These are phyloP conservation scores for Hemileccinum impolitum DNA, from an alignment of 768 basidiomycete genomes.

Conservation along the genomic window DNA sequence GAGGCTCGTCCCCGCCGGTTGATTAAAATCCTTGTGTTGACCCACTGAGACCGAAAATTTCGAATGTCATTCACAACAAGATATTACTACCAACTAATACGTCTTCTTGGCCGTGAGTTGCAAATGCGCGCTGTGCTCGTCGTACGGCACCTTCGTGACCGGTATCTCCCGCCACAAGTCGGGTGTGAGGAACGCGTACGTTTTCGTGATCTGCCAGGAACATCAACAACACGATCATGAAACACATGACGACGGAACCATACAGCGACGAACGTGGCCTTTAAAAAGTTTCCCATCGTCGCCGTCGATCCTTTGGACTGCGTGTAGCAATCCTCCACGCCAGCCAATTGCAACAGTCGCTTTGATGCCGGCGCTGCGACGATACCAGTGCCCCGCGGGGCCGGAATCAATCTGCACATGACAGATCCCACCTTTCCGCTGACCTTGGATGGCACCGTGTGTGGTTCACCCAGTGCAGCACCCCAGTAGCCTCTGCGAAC, in stretches of 20 bases:
- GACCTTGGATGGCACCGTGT: constrained; percentile 98
- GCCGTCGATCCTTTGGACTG: constrained; percentile 98
- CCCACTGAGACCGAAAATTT: not conserved
- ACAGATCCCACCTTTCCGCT: constrained; percentile 98
- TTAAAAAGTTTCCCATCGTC: constrained; percentile 99
- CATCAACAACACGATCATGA: not conserved
- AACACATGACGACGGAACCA: constrained; percentile 32
- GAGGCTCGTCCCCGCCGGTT: not conserved
- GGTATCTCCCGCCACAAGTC: constrained; percentile 97
- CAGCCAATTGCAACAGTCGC: constrained; percentile 94
- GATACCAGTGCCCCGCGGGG: constrained; percentile 98
- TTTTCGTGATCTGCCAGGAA: constrained; percentile 80
- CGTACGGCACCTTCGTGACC: constrained; percentile 84
- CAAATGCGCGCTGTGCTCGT: constrained; percentile 92
- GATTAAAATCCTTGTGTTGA: not conserved
- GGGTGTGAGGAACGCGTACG: constrained; percentile 96
- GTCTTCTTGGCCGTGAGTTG: constrained; percentile 79
- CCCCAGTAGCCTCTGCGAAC: constrained; percentile 99
- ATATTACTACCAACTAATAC: constrained; percentile 40
- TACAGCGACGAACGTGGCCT: constrained; percentile 92
- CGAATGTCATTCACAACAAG: not conserved
- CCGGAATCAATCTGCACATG: constrained; percentile 98
- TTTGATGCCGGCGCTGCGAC: constrained; percentile 98
- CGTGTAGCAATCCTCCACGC: constrained; percentile 97
- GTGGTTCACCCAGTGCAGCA: constrained; percentile 96